Evolutionary conservation across 139 green algal genomes (phyloP), one percentile per base, ranked within the genome.

Genomic region (Tetradesmus obliquus): DNA sequence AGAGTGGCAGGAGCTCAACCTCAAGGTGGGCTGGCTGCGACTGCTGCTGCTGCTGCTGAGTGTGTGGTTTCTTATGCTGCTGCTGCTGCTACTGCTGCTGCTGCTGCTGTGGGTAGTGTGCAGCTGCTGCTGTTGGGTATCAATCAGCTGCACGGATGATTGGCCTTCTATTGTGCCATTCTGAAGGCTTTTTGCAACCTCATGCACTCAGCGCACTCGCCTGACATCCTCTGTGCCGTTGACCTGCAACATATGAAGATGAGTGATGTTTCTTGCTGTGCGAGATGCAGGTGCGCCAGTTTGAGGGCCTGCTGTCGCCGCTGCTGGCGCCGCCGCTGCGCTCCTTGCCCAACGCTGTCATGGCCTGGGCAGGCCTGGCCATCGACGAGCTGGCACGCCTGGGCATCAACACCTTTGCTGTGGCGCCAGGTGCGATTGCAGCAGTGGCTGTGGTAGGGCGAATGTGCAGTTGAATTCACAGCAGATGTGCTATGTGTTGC

Each of bases 1-100:
- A 10, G 98, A 99, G 94, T 99, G 98, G 98, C 87, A 95, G 53
- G 98, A 99, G 95, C 96, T 99, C 51, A 96, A 99, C 74, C 94
- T 99, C 51, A 99, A 99, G 92, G 89, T 93, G 57, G 82, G 92
- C 83, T 96, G 97, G 32, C 32, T 45, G 32, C 32, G 60, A 19
- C 92, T 98, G 87, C 94, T 99, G 79, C 17, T 60, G 13, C 45
- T n/a, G n/a, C n/a, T n/a, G n/a, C n/a, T n/a, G n/a, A n/a, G n/a
- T n/a, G n/a, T n/a, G n/a, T n/a, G n/a, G n/a, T n/a, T n/a, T n/a
- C n/a, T n/a, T n/a, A n/a, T n/a, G n/a, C n/a, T 45, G 32, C 32
- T 45, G 32, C 32, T 45, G 32, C 32, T 45, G 32, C 32, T 69
- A 19, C 92, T 98, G 87, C 94, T 99, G 79, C 17, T 60, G 13